Base-by-base conservation (phyloP, 2,329 filamentous ascomycete genomes). In the Ophiostoma tasmaniense region DNA sequence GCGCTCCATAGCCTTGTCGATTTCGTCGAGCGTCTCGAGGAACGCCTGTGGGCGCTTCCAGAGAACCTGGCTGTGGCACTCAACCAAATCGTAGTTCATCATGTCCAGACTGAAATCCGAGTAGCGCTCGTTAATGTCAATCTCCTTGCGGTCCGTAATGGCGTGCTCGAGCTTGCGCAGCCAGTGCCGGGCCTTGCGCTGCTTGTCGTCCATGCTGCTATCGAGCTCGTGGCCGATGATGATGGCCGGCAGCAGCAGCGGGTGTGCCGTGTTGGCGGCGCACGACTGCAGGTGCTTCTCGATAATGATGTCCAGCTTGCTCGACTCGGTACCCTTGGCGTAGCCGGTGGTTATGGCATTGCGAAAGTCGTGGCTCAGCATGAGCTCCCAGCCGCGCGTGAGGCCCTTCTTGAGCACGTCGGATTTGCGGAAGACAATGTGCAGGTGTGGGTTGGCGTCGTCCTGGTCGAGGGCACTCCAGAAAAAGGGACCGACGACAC, bases 371-470 rank as follows among this genome's bases (percentile, higher is more conserved):
- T 89, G 80, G 2, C 85, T 87, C 50, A 89, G 81, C 80, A 87
- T 86, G 68, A 88, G 80, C 77, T 89, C 87, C 85, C 85, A 89
- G 62, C 87, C 87, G 68, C 87, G 83, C 20, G 86, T 89, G 74
- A 81, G 81, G 71, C 85, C 86, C 77, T 85, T 87, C 75, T 89
- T 89, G 66, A 85, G 84, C 42, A 89, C 86, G 74, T 89, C 86
- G n/a, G 84, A 87, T 76, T 89, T 89, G 73, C 87, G 84, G 74
- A 86, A 87, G 70, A 89, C 81, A 73, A 89, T 84, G 74, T 89
- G 86, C 64, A 88, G 77, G 76, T 86, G 83, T 50, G 82, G 83
- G 71, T 87, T 81, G 1, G 82, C 79, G 67, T 85, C 84, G 72
- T 87, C 81, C 70, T 85, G 81, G 74, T 88, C 85, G 71, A 82